Conservation (phyloP, 2,329 filamentous ascomycete genomes). For the Penicillium digitatum region DNA sequence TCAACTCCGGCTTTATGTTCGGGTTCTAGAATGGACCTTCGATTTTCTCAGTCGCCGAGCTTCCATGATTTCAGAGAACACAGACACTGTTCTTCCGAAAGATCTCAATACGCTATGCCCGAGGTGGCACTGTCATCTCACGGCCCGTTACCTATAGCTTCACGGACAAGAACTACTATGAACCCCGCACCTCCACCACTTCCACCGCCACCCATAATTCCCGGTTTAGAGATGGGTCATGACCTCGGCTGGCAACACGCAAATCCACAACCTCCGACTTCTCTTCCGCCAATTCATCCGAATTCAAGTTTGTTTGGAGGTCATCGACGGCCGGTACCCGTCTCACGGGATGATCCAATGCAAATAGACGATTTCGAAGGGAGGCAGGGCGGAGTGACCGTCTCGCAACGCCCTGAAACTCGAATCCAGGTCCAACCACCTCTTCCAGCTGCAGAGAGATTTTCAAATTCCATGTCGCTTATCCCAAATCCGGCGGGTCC, state of each 20-base stretch:
- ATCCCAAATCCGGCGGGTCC: conserved; percentile 28
- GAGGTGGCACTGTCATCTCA: conserved; percentile 43
- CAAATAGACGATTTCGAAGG: conserved; percentile 36
- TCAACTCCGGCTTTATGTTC: conserved; percentile 7
- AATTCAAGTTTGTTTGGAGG: conserved; percentile 51
- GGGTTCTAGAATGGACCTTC: conserved; percentile 44
- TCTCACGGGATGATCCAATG: conserved; percentile 36
- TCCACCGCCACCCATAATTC: conserved; percentile 61
- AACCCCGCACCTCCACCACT: conserved; percentile 57
- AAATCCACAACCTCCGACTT: conserved; percentile 51
- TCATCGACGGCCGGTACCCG: conserved; percentile 37
- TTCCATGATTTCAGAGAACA: conserved; percentile 40
- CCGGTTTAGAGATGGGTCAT: conserved; percentile 53
- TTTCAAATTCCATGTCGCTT: conserved; percentile 32
- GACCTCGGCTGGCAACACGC: conserved; percentile 63
- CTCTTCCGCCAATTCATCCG: conserved; percentile 46
- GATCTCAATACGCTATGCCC: conserved; percentile 40
- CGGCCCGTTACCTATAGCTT: conserved; percentile 61
- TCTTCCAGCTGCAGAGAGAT: conserved; percentile 30
- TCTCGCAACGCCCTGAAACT: conserved; percentile 33
- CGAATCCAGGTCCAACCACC: conserved; percentile 37
- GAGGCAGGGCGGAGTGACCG: conserved; percentile 26
- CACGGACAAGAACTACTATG: conserved; percentile 48
- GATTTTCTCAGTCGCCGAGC: conserved; percentile 39
- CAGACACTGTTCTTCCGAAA: conserved; percentile 35